A percentile compares a stretch with the other conserved stretches of the same genome.
Conservation (phyloP, 331 rosid genomes). For the Phaseolus coccineus region DNA sequence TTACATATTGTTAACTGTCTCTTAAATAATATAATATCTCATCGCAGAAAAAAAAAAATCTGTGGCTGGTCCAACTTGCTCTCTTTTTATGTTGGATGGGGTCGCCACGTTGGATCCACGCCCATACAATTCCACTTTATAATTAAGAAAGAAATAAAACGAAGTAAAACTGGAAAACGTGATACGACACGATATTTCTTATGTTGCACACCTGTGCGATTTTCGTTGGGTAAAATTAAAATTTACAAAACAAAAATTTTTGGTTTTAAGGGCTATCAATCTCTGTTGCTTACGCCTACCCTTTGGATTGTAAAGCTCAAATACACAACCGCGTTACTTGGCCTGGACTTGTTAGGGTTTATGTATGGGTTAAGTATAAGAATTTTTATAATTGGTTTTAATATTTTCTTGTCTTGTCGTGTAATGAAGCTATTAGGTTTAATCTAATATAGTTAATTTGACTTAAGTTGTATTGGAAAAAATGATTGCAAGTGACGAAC, state of each 20-base stretch:
- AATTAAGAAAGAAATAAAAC: neutral
- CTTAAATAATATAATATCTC: neutral
- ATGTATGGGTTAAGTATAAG: slow-evolving; percentile 6
- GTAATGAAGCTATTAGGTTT: slow-evolving; percentile 21
- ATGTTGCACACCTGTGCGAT: slow-evolving; percentile 12
- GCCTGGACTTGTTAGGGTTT: neutral
- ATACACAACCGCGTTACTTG: slow-evolving; percentile 41
- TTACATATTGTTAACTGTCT: slow-evolving; percentile 23
- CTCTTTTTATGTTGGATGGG: slow-evolving; percentile 33
- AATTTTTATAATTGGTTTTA: neutral
- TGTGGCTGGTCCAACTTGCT: neutral
- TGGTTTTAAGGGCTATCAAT: neutral
- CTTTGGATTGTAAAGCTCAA: neutral
- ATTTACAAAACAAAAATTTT: neutral
- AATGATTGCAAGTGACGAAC: slow-evolving; percentile 9
- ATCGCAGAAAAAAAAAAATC: too few species aligned
- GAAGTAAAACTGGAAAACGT: neutral
- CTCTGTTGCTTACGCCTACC: neutral
- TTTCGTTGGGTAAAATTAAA: slow-evolving; percentile 9
- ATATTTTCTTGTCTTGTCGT: slow-evolving; percentile 34
- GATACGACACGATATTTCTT: neutral
- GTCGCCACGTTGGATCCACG: slow-evolving; percentile 74
- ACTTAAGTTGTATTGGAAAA: neutral
- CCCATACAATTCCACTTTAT: slow-evolving; percentile 12
- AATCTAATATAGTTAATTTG: neutral